These are phyloP conservation scores for Chlorella sp. DNA, from an alignment of 139 green algal species.

Conservation along the genomic window DNA sequence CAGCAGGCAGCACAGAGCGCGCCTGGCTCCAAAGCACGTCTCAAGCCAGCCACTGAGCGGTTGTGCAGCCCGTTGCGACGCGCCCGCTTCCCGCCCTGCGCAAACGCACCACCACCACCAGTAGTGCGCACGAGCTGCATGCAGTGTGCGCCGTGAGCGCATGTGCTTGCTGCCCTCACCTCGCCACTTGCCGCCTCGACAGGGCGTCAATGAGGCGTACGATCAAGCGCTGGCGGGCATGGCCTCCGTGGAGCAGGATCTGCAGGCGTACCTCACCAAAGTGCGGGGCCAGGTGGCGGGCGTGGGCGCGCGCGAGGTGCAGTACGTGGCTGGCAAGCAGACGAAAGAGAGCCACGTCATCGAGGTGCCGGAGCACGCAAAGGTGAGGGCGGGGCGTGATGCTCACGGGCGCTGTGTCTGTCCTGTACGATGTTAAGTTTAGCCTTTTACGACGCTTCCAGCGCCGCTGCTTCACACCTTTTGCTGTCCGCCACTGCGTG, in stretches of 20 bases:
- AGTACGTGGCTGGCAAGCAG: conserved; percentile 61
- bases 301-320: conserved; percentile 20
- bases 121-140: too few species aligned
- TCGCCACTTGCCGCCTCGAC: too few species aligned
- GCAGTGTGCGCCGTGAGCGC: too few species aligned
- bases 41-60: too few species aligned
- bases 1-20: too few species aligned
- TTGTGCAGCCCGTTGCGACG: too few species aligned
- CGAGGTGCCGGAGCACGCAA: conserved; percentile 70
- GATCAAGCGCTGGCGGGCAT: conserved; percentile 54
- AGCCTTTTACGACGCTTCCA: not conserved
- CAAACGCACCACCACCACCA: too few species aligned
- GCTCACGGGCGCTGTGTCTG: not conserved
- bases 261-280: conserved; percentile 58
- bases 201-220: conserved; percentile 66
- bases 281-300: conserved; percentile 8
- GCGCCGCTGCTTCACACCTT: not conserved
- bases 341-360: conserved; percentile 88
- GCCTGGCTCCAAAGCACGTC: too few species aligned
- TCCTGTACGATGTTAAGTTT: not conserved
- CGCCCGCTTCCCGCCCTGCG: too few species aligned
- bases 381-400: conserved; percentile 4
- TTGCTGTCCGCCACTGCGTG: too few species aligned
- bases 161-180: too few species aligned
- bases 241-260: conserved; percentile 36